Base-by-base conservation (phyloP, 1,284 basidiomycete genomes). In the Ustilago tritici region DNA sequence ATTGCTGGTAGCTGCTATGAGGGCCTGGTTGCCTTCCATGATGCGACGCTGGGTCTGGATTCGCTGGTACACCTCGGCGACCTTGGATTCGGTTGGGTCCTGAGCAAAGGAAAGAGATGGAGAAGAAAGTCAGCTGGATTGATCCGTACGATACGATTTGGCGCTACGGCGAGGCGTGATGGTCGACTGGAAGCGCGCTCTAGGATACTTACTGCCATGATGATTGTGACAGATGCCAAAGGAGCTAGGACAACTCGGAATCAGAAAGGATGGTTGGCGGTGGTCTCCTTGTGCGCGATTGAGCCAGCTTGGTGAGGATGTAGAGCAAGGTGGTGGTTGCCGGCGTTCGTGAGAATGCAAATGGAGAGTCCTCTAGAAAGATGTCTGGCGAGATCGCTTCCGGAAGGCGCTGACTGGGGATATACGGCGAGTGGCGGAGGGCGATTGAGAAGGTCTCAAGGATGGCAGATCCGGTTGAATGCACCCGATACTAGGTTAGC, bases 31-130 rank as follows among this genome's bases (percentile, higher is more conserved):
- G 23, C 92, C 94, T 87, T 95, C 93, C 80, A 96, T 90, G 86
- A 95, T 92, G 89, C 94, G 95, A 87, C 92, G 92, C 88, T 96
- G 94, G 57, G 92, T 95, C 88, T 93, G 91, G 87, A 96, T 95
- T 87, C 93, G 92, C 87, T 91, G 92, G 88, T 92, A 91, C 84
- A 95, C 91, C 88, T 95, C 93, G 87, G 93, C 91, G 86, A 96
- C 94, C 90, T 95, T 95, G 89, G 91, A 91, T 89, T 94, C 92
- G 87, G 70, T 78, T 34, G 83, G 69, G 65, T 85, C 77, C 76
- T 78, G 67, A 35, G 6, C 19, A 28, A 32, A 35, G 17, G 4
- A 31, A 32, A 46, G 15, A 52, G 34, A 23, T 9, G 11, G n/a
- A 23, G 32, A 17, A 47, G 47, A 19, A 32, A 15, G 28, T 12